These are phyloP conservation scores for Sclerotinia subarctica DNA, from an alignment of 2,329 filamentous ascomycete species.

Conservation along the genomic window DNA sequence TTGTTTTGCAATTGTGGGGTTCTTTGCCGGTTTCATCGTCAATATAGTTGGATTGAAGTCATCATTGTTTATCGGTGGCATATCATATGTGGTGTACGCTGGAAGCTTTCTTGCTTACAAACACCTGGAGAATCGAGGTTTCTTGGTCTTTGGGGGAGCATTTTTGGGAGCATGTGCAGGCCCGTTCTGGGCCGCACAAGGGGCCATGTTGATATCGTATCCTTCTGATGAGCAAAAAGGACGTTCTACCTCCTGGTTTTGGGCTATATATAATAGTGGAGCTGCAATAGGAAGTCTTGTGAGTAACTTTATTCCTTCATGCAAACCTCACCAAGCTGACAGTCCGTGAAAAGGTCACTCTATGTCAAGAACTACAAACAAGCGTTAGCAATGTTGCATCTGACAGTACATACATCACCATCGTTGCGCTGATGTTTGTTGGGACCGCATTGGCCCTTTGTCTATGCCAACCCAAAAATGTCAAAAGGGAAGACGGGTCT, in stretches of 20 bases:
- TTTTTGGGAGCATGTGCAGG: conserved; percentile 73
- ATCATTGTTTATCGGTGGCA: conserved; percentile 64
- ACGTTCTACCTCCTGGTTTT: conserved; percentile 59
- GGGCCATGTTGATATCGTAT: conserved; percentile 83
- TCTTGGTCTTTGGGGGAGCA: conserved; percentile 70
- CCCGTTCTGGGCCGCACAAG: conserved; percentile 77
- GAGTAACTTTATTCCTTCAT: conserved; percentile 1
- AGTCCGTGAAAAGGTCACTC: conserved; percentile 49
- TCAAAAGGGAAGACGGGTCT: conserved; percentile 72
- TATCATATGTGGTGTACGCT: conserved; percentile 73
- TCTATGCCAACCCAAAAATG: conserved; percentile 65
- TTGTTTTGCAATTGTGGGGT: conserved; percentile 53
- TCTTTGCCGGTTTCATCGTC: conserved; percentile 70
- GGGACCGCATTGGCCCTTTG: conserved; percentile 63
- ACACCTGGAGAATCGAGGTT: conserved; percentile 54
- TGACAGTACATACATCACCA: conserved; percentile 21
- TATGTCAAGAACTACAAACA: conserved; percentile 66
- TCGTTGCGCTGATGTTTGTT: conserved; percentile 23
- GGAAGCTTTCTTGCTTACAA: conserved; percentile 67
- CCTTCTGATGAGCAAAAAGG: conserved; percentile 76
- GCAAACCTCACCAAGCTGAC: neutral
- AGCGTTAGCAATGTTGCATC: conserved; percentile 35
- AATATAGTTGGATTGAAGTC: conserved; percentile 67
- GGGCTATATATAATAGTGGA: conserved; percentile 23
- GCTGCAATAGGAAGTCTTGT: conserved; percentile 24